Percentiles rank a stretch among this genome's conserved stretches.
These are phyloP conservation scores for Thymus mandschuricus DNA, from an alignment of 257 asterid genomes.

Conservation along the genomic window DNA sequence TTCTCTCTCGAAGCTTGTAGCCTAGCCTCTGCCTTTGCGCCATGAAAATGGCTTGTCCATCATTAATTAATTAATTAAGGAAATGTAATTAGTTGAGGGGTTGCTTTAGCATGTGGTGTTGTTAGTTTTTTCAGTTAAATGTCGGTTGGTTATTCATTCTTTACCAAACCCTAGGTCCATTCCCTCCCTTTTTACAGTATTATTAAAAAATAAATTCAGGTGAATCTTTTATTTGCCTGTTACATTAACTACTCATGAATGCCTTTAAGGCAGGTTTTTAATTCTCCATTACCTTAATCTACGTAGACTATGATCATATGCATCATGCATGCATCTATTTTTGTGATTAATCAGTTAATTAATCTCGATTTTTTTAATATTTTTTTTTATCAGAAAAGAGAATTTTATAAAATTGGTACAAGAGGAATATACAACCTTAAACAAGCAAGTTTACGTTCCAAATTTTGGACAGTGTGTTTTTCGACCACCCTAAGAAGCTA, in stretches of 20 bases:
- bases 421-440: too few species aligned
- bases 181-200: background rate
- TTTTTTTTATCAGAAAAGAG: too few species aligned
- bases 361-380: too few species aligned
- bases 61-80: conserved; percentile 1
- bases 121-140: conserved; percentile 75
- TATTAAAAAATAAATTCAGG: background rate
- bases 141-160: conserved; percentile 46
- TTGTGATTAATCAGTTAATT: background rate
- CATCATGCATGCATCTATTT: conserved; percentile 3
- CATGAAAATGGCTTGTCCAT: conserved; percentile 4
- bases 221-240: background rate
- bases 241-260: background rate
- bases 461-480: too few species aligned
- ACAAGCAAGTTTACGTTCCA: too few species aligned
- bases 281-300: background rate
- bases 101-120: conserved; percentile 36
- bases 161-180: conserved; percentile 36
- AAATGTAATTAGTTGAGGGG: conserved; percentile 18
- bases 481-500: too few species aligned
- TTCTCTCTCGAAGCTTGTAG: conserved; percentile 45
- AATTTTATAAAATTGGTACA: too few species aligned
- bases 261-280: background rate
- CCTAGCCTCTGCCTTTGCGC: conserved; percentile 19
- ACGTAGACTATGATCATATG: background rate